Evolutionary conservation across 345 rosid genomes (phyloP).

Genomic region (Aurinia saxatilis): DNA sequence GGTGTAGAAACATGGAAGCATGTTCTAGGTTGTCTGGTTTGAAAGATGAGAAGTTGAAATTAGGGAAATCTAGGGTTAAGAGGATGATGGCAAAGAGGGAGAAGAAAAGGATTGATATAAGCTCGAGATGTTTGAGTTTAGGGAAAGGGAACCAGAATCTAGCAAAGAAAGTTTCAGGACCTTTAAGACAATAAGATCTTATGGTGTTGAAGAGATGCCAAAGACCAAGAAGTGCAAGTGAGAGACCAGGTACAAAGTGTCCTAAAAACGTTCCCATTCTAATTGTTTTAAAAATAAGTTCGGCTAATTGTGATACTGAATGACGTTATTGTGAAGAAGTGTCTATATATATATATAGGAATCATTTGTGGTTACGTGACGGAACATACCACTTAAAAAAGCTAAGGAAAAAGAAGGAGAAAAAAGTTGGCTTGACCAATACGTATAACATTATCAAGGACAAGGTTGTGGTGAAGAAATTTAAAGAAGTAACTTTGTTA

Average conservation of each 20-base stretch:
- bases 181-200: slow-evolving; percentile 52
- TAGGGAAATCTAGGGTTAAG: slow-evolving; percentile 56
- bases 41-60: slow-evolving; percentile 38
- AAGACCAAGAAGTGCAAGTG: slow-evolving; percentile 60
- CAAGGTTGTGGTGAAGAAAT: neutral
- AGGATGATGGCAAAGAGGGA: slow-evolving; percentile 48
- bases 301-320: neutral
- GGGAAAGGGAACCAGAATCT: slow-evolving; percentile 53
- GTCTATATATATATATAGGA: neutral
- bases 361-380: slow-evolving; percentile 16
- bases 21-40: slow-evolving; percentile 71
- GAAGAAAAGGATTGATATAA: slow-evolving; percentile 44
- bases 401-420: slow-evolving; percentile 5
- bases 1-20: slow-evolving; percentile 80
- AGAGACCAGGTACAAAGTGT: slow-evolving; percentile 67
- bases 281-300: neutral
- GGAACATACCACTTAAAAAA: slow-evolving; percentile 14
- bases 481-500: neutral
- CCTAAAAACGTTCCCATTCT: slow-evolving; percentile 66
- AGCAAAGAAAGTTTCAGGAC: slow-evolving; percentile 38
- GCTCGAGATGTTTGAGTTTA: slow-evolving; percentile 55
- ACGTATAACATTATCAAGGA: slow-evolving; percentile 17
- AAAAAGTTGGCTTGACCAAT: slow-evolving; percentile 9
- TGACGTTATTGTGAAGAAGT: neutral
- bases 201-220: slow-evolving; percentile 73